Evolutionary conservation across 805 yeast species (phyloP).

Genomic region (Starmerella bombicola): DNA sequence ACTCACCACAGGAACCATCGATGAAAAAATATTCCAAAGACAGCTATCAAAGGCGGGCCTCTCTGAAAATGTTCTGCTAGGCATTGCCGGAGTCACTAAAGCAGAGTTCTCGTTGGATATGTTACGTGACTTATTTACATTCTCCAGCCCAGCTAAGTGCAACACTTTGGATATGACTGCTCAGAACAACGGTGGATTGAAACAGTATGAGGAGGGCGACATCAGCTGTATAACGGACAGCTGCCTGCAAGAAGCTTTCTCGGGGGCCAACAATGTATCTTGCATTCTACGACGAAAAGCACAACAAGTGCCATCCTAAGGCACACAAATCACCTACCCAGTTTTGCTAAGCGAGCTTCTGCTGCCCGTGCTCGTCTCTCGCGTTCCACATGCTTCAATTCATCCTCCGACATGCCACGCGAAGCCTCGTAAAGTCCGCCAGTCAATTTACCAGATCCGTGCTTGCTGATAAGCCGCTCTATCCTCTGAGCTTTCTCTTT

Average conservation of each 20-base stretch:
- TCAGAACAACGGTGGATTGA: neutral
- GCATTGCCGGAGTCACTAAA: constrained; percentile 23
- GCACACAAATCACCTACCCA: neutral
- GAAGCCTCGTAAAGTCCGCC: constrained; percentile 19
- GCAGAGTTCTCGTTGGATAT: constrained; percentile 51
- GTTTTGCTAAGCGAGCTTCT: constrained; percentile 55
- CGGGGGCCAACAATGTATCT: neutral
- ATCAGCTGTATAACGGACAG: too few species aligned
- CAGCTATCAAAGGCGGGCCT: constrained; percentile 74
- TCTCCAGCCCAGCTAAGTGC: constrained; percentile 39
- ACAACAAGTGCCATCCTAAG: too few species aligned
- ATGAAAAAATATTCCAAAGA: constrained; percentile 86
- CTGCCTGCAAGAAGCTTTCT: neutral
- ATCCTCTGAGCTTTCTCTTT: constrained; percentile 19
- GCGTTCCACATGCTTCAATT: constrained; percentile 66
- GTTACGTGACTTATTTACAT: constrained; percentile 59
- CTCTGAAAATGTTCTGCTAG: constrained; percentile 55
- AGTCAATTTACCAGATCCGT: constrained; percentile 22
- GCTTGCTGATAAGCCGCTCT: constrained; percentile 22
- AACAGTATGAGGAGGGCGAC: constrained; percentile 6
- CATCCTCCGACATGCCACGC: constrained; percentile 57
- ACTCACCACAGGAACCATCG: constrained; percentile 70
- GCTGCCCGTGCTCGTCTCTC: constrained; percentile 96
- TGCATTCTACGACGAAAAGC: too few species aligned
- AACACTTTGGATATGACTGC: constrained; percentile 57